Evolutionary conservation across 2,329 filamentous ascomycete genomes (phyloP).

Genomic region (Acrodontium crateriforme): DNA sequence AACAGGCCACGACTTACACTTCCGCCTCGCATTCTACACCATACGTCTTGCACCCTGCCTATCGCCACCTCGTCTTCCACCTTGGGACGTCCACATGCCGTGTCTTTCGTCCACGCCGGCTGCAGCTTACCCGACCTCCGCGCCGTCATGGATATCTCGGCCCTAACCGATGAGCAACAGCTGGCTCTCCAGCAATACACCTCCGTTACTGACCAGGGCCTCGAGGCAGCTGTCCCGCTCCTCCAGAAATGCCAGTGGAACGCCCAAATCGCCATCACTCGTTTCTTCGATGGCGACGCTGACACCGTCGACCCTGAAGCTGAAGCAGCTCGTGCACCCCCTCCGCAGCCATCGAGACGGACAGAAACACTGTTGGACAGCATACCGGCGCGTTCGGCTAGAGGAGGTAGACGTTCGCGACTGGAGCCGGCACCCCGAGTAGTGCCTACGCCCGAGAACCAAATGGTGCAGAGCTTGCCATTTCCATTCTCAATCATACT

Average conservation of each 20-base stretch:
- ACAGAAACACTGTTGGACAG: constrained; percentile 54
- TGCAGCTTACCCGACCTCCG: too few relatives aligned
- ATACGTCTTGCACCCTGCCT: too few relatives aligned
- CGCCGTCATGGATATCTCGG: constrained; percentile 42
- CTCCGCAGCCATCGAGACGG: constrained; percentile 50
- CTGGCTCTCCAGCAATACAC: constrained; percentile 77
- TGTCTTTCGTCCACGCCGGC: too few relatives aligned
- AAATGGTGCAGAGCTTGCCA: constrained; percentile 55
- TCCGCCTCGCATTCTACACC: too few relatives aligned
- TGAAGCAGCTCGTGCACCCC: constrained; percentile 53
- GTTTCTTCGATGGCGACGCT: constrained; percentile 94
- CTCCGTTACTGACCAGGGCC: constrained; percentile 71
- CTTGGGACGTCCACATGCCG: too few relatives aligned
- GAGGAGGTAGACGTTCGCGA: constrained; percentile 9
- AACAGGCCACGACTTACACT: too few relatives aligned
- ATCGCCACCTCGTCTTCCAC: too few relatives aligned
- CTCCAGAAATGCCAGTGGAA: constrained; percentile 90
- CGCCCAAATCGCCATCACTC: constrained; percentile 86
- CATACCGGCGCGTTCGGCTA: constrained; percentile 30
- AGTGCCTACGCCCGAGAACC: constrained; percentile 56
- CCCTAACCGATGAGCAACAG: constrained; percentile 66
- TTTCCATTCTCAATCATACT: constrained; percentile 67
- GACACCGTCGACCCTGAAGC: constrained; percentile 72
- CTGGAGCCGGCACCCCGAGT: constrained; percentile 69
- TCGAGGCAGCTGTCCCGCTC: constrained; percentile 61